Evolutionary conservation across 225 moss, liverwort and hornwort species (phyloP).

Genomic region (Bryum argenteum): DNA sequence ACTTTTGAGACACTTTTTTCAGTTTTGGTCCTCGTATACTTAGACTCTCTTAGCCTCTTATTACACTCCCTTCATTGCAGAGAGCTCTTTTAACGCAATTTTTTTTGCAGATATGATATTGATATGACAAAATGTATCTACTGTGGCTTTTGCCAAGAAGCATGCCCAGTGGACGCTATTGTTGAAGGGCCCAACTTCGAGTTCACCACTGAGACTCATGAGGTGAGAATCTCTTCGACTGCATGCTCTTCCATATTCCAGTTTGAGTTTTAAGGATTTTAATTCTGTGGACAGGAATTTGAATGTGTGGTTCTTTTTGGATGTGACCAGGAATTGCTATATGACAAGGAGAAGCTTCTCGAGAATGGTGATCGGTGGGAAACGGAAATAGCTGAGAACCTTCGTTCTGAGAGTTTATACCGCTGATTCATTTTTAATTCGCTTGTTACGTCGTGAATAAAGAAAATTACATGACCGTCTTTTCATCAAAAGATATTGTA

Average conservation of each 20-base stretch:
- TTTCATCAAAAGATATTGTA: constrained; percentile 19
- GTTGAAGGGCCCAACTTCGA: constrained; percentile 97
- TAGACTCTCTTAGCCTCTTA: neutral
- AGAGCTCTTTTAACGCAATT: constrained; percentile 1
- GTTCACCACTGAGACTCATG: constrained; percentile 87
- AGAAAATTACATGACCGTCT: constrained; percentile 2
- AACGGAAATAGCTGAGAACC: constrained; percentile 91
- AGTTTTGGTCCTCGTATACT: neutral
- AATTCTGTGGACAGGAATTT: neutral
- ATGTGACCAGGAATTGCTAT: constrained; percentile 75
- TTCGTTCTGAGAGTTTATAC: constrained; percentile 83
- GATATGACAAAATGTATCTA: constrained; percentile 99
- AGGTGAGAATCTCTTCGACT: constrained; percentile 63
- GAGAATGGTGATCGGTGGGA: constrained; percentile 94
- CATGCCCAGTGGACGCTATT: constrained; percentile 94
- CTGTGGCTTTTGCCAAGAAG: constrained; percentile 94
- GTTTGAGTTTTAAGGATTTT: neutral
- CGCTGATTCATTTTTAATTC: constrained; percentile 32
- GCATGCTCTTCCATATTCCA: constrained; percentile 4
- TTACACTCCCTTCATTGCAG: neutral
- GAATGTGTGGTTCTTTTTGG: neutral
- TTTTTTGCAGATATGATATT: constrained; percentile 76
- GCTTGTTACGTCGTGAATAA: constrained; percentile 28
- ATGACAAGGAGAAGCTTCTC: constrained; percentile 91
- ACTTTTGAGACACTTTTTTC: too few species aligned